These are phyloP conservation scores for Arabidopsis suecica DNA, from an alignment of 345 rosid species.

Conservation along the genomic window DNA sequence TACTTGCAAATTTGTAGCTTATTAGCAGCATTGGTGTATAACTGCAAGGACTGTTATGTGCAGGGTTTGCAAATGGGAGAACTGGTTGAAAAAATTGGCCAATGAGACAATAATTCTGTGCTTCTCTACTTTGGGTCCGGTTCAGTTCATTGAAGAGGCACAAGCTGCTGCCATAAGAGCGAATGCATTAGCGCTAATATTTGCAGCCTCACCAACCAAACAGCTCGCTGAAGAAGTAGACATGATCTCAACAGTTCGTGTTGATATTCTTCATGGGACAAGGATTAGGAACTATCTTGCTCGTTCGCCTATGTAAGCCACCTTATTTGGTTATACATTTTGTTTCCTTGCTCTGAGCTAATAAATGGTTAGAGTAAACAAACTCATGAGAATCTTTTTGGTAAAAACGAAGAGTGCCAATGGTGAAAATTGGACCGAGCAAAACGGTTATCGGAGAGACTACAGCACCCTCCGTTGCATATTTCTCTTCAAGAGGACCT, in stretches of 20 bases:
- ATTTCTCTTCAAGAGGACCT: constrained; percentile 77
- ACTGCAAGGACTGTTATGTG: background rate
- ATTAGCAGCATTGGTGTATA: background rate
- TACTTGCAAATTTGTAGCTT: constrained; percentile 5
- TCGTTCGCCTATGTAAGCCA: constrained; percentile 48
- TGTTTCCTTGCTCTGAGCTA: background rate
- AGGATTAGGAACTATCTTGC: constrained; percentile 53
- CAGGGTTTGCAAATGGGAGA: constrained; percentile 54
- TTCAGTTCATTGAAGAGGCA: constrained; percentile 50
- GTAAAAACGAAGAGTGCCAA: constrained; percentile 49
- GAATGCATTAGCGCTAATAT: constrained; percentile 58
- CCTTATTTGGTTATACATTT: background rate
- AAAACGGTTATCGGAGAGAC: constrained; percentile 55
- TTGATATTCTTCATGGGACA: constrained; percentile 64
- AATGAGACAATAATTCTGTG: constrained; percentile 56
- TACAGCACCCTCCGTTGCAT: constrained; percentile 66
- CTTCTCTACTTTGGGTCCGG: constrained; percentile 58
- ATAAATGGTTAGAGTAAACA: background rate
- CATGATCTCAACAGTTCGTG: constrained; percentile 56
- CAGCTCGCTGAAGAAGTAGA: constrained; percentile 56
- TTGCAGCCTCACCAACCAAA: constrained; percentile 56
- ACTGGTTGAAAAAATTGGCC: constrained; percentile 51
- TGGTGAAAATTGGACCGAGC: constrained; percentile 51
- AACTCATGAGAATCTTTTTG: constrained; percentile 29
- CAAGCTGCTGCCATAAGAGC: constrained; percentile 59